A percentile compares a stretch with the other conserved stretches of the same genome.
Conservation (phyloP, 768 basidiomycete species). For the Clitopilus hobsonii region DNA sequence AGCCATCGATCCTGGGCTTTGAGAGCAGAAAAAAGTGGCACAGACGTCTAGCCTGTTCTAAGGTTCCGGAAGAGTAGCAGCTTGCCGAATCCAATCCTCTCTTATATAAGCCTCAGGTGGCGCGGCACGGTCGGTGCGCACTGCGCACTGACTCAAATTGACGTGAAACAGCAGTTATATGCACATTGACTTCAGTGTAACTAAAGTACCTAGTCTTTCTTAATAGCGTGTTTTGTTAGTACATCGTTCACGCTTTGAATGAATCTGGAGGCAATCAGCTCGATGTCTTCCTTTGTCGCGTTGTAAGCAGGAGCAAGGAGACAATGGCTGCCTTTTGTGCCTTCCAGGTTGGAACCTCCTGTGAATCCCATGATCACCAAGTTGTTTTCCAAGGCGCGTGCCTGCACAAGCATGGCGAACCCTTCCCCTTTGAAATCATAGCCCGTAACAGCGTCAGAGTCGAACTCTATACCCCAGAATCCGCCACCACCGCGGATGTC, state of each 20-base stretch:
- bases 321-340: conserved; percentile 64
- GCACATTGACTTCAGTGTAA: background rate
- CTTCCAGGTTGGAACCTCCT: conserved; percentile 66
- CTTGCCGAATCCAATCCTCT: conserved; percentile 21
- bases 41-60: conserved; percentile 25
- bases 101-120: conserved; percentile 44
- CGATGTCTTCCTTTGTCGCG: conserved; percentile 63
- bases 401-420: conserved; percentile 72
- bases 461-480: conserved; percentile 85
- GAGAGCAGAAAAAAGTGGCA: conserved; percentile 21
- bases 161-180: background rate
- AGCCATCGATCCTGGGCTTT: conserved; percentile 69
- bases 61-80: conserved; percentile 1
- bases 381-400: conserved; percentile 59
- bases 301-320: conserved; percentile 82
- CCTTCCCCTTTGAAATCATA: conserved; percentile 45
- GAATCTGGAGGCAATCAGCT: conserved; percentile 61
- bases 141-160: conserved; percentile 2
- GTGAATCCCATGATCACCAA: conserved; percentile 71
- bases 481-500: conserved; percentile 82
- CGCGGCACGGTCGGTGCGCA: conserved; percentile 19
- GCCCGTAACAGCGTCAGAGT: conserved; percentile 47
- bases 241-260: conserved; percentile 66
- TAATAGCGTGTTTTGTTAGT: conserved; percentile 31
- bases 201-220: background rate